phyloP scores from a whole-genome alignment of 1,284 basidiomycete species.

The Hymenochaete sp. region DNA sequence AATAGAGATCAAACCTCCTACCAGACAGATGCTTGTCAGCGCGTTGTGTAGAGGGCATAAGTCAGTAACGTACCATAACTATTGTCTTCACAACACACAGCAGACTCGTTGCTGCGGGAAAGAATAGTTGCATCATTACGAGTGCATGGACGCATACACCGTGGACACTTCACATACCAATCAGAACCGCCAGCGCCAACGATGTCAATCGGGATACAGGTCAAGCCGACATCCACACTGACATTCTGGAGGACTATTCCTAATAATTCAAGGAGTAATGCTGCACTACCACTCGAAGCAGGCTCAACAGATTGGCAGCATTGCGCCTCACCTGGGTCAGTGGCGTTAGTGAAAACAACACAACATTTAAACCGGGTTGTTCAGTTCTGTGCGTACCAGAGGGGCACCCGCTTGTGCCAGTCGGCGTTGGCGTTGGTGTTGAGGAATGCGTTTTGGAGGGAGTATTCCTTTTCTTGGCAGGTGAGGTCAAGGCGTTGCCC shows the following conservation, averaged over 20 bases:
- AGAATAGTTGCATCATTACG: neutral
- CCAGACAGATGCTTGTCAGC: conserved; percentile 5
- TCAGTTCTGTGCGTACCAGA: too few species aligned
- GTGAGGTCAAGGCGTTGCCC: too few species aligned
- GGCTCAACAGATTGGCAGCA: conserved; percentile 26
- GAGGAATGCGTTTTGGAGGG: too few species aligned
- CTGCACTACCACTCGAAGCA: conserved; percentile 13
- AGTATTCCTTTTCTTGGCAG: too few species aligned
- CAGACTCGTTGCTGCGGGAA: conserved; percentile 17
- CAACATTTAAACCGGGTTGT: too few species aligned
- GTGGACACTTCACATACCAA: conserved; percentile 18
- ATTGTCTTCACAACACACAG: conserved; percentile 28
- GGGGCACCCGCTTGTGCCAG: too few species aligned
- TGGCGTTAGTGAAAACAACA: too few species aligned
- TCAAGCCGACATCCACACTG: conserved; percentile 23
- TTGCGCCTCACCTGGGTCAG: conserved; percentile 19
- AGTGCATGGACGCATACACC: neutral
- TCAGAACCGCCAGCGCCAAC: conserved; percentile 20
- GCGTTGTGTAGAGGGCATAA: neutral
- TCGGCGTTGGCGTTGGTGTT: too few species aligned
- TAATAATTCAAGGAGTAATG: conserved; percentile 19
- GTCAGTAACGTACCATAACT: conserved; percentile 19
- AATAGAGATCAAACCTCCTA: conserved; percentile 32
- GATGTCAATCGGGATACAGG: conserved; percentile 24
- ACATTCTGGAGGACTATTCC: conserved; percentile 21